phyloP scores from a whole-genome alignment of 2,329 filamentous ascomycete species.

The Thelonectria blattea region DNA sequence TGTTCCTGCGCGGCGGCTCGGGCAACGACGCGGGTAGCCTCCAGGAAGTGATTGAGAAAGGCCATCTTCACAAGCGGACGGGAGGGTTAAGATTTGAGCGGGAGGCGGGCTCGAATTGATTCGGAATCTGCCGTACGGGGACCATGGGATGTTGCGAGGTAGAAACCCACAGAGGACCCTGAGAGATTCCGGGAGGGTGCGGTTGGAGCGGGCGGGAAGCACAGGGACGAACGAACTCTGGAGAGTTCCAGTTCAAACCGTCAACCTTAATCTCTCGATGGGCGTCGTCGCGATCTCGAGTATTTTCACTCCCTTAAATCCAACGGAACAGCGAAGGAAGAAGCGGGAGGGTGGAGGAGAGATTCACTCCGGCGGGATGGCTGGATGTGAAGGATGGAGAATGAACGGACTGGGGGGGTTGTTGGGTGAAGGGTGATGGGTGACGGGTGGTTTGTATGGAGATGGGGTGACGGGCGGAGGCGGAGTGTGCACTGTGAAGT shows the following conservation, averaged over 20 bases:
- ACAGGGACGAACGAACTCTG: slow-evolving; percentile 19
- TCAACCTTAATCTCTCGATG: slow-evolving; percentile 18
- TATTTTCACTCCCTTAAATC: slow-evolving; percentile 9
- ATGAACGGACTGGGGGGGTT: slow-evolving; percentile 14
- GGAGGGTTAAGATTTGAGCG: slow-evolving; percentile 26
- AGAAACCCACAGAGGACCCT: slow-evolving; percentile 22
- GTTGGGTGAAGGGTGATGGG: slow-evolving; percentile 26
- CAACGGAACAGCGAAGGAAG: slow-evolving; percentile 8
- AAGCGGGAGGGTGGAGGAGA: slow-evolving; percentile 15
- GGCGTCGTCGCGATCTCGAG: neutral
- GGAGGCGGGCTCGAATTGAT: slow-evolving; percentile 35
- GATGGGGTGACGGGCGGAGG: slow-evolving; percentile 31
- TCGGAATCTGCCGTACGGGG: slow-evolving; percentile 35
- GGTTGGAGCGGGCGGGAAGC: slow-evolving; percentile 25
- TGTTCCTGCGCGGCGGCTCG: slow-evolving; percentile 31
- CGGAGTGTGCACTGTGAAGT: slow-evolving; percentile 15
- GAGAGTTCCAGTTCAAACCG: slow-evolving; percentile 24
- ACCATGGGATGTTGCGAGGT: slow-evolving; percentile 34
- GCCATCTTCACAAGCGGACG: slow-evolving; percentile 33
- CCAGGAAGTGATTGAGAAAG: slow-evolving; percentile 34
- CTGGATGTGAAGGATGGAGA: slow-evolving; percentile 21
- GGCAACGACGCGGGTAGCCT: slow-evolving; percentile 36
- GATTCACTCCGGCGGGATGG: slow-evolving; percentile 21
- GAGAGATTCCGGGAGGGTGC: slow-evolving; percentile 9
- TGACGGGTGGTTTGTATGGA: slow-evolving; percentile 16